These are phyloP conservation scores for Trichocomaceae sp. DNA, from an alignment of 2,329 filamentous ascomycete genomes.

Conservation along the genomic window DNA sequence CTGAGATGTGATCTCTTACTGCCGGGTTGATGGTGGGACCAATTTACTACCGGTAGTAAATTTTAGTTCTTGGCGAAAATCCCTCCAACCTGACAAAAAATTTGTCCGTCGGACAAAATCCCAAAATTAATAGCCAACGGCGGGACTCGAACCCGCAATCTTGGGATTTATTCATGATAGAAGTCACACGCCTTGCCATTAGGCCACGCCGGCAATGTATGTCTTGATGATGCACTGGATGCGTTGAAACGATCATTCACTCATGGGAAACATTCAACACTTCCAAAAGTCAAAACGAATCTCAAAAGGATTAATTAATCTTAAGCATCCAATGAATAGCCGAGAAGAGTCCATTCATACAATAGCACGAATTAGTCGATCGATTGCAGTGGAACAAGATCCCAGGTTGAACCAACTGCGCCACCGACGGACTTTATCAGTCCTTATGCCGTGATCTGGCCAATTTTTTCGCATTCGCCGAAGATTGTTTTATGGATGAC, in stretches of 20 bases:
- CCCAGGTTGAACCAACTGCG: not conserved
- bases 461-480: slow-evolving; percentile 55
- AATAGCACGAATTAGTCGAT: not conserved
- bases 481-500: slow-evolving; percentile 35
- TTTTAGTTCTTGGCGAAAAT: too few species aligned
- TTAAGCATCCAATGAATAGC: not conserved
- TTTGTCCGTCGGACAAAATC: too few species aligned
- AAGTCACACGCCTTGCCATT: too few species aligned
- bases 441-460: slow-evolving; percentile 52
- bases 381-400: not conserved
- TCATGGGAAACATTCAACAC: slow-evolving; percentile 54
- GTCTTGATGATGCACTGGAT: slow-evolving; percentile 56
- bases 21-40: slow-evolving; percentile 71
- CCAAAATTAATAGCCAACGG: not conserved
- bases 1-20: slow-evolving; percentile 78
- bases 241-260: slow-evolving; percentile 56
- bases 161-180: too few species aligned
- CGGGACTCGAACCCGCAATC: too few species aligned
- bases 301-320: slow-evolving; percentile 37
- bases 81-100: too few species aligned
- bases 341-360: not conserved
- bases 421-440: not conserved
- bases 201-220: slow-evolving; percentile 25
- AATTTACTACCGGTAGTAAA: too few species aligned
- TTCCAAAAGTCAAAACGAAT: slow-evolving; percentile 56